These are phyloP conservation scores for Ogataea minuta DNA, from an alignment of 805 yeast genomes.

Conservation along the genomic window DNA sequence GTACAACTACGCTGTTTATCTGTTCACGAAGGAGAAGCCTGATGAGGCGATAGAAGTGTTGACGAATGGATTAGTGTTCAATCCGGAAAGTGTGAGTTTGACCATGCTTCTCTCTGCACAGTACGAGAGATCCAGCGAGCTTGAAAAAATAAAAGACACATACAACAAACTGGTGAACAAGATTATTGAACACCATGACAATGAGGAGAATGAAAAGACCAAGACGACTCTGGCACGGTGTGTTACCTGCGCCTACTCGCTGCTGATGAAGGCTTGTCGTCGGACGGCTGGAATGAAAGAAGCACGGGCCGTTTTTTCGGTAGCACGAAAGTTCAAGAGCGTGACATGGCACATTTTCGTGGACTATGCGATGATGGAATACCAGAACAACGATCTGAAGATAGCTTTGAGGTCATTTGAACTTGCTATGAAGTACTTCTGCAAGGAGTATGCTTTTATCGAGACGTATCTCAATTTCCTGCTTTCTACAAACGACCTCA, in stretches of 20 bases:
- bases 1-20: conserved; percentile 52
- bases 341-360: conserved; percentile 75
- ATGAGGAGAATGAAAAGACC: conserved; percentile 17
- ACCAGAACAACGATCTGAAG: conserved; percentile 59
- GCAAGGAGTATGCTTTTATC: conserved; percentile 58
- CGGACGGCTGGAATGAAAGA: conserved; percentile 47
- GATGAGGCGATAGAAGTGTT: conserved; percentile 42
- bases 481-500: conserved; percentile 61
- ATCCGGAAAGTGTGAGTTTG: conserved; percentile 68
- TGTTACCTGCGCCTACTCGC: conserved; percentile 65
- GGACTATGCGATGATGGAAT: conserved; percentile 81
- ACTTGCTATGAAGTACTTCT: conserved; percentile 60
- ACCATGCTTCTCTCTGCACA: conserved; percentile 66
- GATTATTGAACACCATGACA: conserved; percentile 39
- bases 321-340: conserved; percentile 59
- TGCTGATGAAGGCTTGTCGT: conserved; percentile 69
- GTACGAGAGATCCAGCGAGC: conserved; percentile 57
- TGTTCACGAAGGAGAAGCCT: conserved; percentile 16
- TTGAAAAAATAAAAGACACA: conserved; percentile 46
- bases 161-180: conserved; percentile 51
- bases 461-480: conserved; percentile 71
- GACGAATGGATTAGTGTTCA: conserved; percentile 54
- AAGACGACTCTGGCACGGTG: conserved; percentile 28
- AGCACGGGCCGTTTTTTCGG: conserved; percentile 69
- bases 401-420: conserved; percentile 78